Conservation (phyloP, 1,284 basidiomycete species). For the Sanghuangporus weigelae region DNA sequence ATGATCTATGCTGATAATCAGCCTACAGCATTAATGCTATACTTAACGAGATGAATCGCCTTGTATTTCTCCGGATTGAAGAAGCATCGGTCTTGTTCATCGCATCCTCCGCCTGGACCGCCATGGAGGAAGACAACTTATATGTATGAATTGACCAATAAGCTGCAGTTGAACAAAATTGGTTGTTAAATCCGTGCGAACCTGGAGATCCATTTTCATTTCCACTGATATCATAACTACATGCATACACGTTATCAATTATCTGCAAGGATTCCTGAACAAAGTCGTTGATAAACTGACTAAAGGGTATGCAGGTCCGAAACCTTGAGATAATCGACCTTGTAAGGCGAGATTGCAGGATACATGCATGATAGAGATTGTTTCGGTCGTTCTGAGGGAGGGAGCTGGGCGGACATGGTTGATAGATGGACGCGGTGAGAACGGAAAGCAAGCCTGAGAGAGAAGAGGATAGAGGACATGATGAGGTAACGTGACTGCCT, state of each 20-base stretch:
- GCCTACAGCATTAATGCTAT: slow-evolving; percentile 5
- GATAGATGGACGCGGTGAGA: background rate
- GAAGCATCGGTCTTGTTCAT: slow-evolving; percentile 64
- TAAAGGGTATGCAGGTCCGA: slow-evolving; percentile 74
- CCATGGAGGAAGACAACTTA: slow-evolving; percentile 85
- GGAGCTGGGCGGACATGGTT: background rate
- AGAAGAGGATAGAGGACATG: background rate
- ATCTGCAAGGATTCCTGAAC: background rate
- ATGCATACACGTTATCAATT: background rate
- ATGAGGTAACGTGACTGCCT: too few species aligned
- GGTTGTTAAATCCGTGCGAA: slow-evolving; percentile 27
- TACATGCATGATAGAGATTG: slow-evolving; percentile 39
- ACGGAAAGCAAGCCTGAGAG: background rate
- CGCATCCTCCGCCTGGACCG: slow-evolving; percentile 72
- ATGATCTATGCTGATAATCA: slow-evolving; percentile 46
- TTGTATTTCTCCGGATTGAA: slow-evolving; percentile 85
- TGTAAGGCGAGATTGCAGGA: slow-evolving; percentile 56
- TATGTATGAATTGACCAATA: background rate
- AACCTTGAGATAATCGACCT: slow-evolving; percentile 65
- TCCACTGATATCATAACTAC: slow-evolving; percentile 77
- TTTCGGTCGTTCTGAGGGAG: background rate
- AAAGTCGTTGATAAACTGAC: slow-evolving; percentile 39
- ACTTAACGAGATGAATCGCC: slow-evolving; percentile 33
- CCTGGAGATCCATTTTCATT: slow-evolving; percentile 74
- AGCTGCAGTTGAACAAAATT: background rate